A percentile compares a stretch with the other conserved stretches of the same genome.
phyloP scores from a whole-genome alignment of 1,139 yeast species.

The Scheffersomyces titani region DNA sequence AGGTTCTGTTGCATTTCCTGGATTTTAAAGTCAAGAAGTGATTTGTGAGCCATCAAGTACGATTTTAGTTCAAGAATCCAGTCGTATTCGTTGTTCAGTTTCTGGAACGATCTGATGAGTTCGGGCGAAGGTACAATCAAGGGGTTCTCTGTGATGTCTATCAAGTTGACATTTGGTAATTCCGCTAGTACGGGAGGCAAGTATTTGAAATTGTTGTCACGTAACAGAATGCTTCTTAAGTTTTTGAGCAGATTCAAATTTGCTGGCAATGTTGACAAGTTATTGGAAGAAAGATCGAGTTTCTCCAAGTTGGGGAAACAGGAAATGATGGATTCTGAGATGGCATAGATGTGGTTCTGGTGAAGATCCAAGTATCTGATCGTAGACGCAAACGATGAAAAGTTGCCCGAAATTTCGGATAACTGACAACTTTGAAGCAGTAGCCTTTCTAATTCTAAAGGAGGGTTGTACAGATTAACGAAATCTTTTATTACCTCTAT shows the following conservation, averaged over 20 bases:
- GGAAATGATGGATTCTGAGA: slow-evolving; percentile 48
- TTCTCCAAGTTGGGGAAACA: slow-evolving; percentile 56
- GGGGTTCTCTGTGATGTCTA: slow-evolving; percentile 76
- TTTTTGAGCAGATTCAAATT: slow-evolving; percentile 40
- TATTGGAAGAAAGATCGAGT: slow-evolving; percentile 67
- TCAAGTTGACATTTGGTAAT: slow-evolving; percentile 53
- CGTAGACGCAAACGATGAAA: slow-evolving; percentile 42
- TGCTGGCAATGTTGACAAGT: slow-evolving; percentile 43
- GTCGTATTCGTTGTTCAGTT: slow-evolving; percentile 45
- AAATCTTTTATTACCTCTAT: slow-evolving; percentile 17
- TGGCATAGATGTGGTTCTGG: slow-evolving; percentile 52
- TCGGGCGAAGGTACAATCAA: slow-evolving; percentile 53
- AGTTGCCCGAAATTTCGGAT: slow-evolving; percentile 47
- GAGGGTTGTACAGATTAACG: slow-evolving; percentile 20
- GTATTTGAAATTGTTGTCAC: slow-evolving; percentile 58
- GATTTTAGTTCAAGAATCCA: slow-evolving; percentile 57
- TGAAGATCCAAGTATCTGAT: slow-evolving; percentile 69
- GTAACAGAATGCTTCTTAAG: slow-evolving; percentile 61
- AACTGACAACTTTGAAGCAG: slow-evolving; percentile 56
- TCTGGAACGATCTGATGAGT: slow-evolving; percentile 33
- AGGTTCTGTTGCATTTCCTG: slow-evolving; percentile 10
- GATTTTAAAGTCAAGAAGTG: slow-evolving; percentile 21
- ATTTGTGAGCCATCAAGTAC: slow-evolving; percentile 35
- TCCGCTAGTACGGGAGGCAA: slow-evolving; percentile 60
- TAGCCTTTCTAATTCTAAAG: slow-evolving; percentile 50